Evolutionary conservation across 805 yeast genomes (phyloP), one percentile per base, ranked within the genome.

Genomic region (Saturnispora galanensis): DNA sequence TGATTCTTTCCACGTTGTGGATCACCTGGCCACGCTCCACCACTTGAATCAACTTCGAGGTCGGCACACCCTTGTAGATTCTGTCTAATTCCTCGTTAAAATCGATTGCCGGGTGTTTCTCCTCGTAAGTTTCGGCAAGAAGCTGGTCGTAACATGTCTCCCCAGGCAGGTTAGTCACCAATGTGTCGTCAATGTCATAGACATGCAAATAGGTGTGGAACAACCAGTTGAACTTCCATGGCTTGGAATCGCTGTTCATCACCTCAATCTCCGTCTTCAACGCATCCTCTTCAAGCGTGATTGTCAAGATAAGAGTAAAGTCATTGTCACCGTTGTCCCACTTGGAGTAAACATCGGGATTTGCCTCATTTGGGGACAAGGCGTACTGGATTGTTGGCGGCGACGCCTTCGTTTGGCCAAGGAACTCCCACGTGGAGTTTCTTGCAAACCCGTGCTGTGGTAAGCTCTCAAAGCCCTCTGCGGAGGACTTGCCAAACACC

Each of bases 361-460:
- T 75, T 33, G 93, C 81, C 44, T 79, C 70, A 57, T 87, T 96
- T 6, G 96, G 96, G 13, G 93, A 81, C 46, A 93, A 73, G 0
- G 88, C 98, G 63, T 88, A 89, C 63, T 93, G 96, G 37, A 83
- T 84, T 5, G 94, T 78, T 43, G 89, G 84, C 28, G 85, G 84
- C 38, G 67, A 63, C 43, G 73, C 79, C 31, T 71, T 70, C 15
- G 82, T 77, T 64, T 87, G 90, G 33, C 98, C 98, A 49, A 93
- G 70, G 55, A 89, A 85, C 63, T 93, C 97, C 98, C 98, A 93
- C 2, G 72, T 67, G 11, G 90, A 80, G 62, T 77, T 82, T 63
- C 98, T 74, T 15, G 96, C 98, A 67, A 93, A 84, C 1, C 98
- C 98, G 60, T 93, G 98, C 67, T 93, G 97, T 15, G 97, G 97